Conservation (phyloP, 306 rosid genomes). For the Mimosa pudica region DNA sequence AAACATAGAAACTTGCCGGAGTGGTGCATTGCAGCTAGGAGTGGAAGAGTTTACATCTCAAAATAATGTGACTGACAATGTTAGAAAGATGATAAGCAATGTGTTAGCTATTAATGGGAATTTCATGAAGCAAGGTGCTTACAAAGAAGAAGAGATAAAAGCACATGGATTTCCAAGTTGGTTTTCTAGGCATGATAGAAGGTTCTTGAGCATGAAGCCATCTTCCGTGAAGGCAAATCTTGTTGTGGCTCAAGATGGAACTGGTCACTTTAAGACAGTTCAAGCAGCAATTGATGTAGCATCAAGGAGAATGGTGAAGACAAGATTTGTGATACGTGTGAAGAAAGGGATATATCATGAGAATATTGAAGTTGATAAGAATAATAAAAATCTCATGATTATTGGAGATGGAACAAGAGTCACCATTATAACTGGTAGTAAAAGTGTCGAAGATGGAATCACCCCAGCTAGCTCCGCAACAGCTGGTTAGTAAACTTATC, state of each 20-base stretch:
- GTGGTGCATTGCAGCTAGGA: slow-evolving; percentile 49
- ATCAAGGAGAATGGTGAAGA: background rate
- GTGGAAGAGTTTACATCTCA: slow-evolving; percentile 40
- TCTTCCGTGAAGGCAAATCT: slow-evolving; percentile 42
- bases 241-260: slow-evolving; percentile 86
- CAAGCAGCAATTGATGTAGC: too few relatives aligned
- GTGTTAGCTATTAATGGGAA: slow-evolving; percentile 57
- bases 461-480: slow-evolving; percentile 86
- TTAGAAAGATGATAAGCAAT: slow-evolving; percentile 52
- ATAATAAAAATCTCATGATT: slow-evolving; percentile 64
- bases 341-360: slow-evolving; percentile 77
- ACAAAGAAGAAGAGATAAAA: background rate
- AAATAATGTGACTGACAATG: slow-evolving; percentile 39
- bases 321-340: slow-evolving; percentile 58
- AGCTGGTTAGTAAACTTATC: slow-evolving; percentile 54
- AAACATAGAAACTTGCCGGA: slow-evolving; percentile 57
- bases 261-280: slow-evolving; percentile 40
- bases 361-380: slow-evolving; percentile 62
- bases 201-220: slow-evolving; percentile 33
- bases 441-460: slow-evolving; percentile 63
- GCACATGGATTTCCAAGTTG: slow-evolving; percentile 52
- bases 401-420: slow-evolving; percentile 71
- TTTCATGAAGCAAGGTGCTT: slow-evolving; percentile 24
- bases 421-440: slow-evolving; percentile 60
- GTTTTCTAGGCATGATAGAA: slow-evolving; percentile 55